Evolutionary conservation across 2,329 filamentous ascomycete species (phyloP), one percentile per base, ranked within the genome.

Genomic region (Penicillium psychrosexuale): DNA sequence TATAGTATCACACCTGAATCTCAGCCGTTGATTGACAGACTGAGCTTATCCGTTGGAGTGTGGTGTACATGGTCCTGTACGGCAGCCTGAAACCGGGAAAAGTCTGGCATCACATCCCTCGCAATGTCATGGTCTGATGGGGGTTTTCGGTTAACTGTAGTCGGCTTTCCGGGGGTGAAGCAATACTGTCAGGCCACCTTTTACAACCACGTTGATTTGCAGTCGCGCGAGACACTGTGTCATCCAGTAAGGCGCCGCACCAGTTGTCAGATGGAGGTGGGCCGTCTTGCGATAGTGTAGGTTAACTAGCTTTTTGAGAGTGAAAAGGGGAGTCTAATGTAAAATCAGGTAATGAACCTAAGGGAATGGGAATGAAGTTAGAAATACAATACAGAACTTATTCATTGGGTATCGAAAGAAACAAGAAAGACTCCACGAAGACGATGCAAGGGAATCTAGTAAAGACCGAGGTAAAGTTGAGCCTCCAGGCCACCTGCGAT

Each of bases 211-310:
- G 36, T 19, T 9, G 36, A 37, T 37, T 37, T 19, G 36, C n/a
- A 37, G 8, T 7, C 3, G 3, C 17, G 9, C 33, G 33, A 36
- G 33, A 37, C 9, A 37, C 9, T 6, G 3, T 19, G 8, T 3
- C 7, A 31, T 27, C 12, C 11, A 31, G 7, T 19, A 7, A 13
- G n/a, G 42, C 3, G 4, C 8, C 2, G 12, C 30, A 5, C 6
- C n/a, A 30, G 15, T 17, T 17, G 5, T 5, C 5, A 17, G 8
- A 19, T 13, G 13, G 6, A 88, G 80, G 59, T 88, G 84, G 2
- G 83, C 59, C 3, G 79, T 82, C 64, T 85, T 83, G 57, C 80
- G 81, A 28, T 78, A 61, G 31, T 85, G 80, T 60, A 13, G 12
- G n/a, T 44, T 31, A 3, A 13, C 6, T 44, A 19, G 42, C 11